Evolutionary conservation across 2,329 filamentous ascomycete species (phyloP), one percentile per base, ranked within the genome.

Genomic region (Ascochyta viciae-villosae): DNA sequence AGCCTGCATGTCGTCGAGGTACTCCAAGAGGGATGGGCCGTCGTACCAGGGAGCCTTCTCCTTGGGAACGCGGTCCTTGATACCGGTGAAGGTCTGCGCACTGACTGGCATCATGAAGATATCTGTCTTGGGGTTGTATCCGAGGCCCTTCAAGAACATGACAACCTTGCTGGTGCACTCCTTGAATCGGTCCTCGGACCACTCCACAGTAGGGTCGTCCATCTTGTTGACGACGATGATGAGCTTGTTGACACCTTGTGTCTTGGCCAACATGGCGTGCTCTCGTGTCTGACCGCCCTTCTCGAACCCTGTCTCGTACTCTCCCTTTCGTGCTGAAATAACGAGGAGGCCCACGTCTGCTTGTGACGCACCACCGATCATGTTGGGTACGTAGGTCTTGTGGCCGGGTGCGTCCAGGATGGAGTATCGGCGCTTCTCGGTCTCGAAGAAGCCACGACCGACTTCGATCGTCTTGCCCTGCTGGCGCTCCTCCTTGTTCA

Each of bases 391-490:
- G 66, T 95, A 99, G 2, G 91, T 97, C 83, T 98, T 98, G 84
- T 99, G 94, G 16, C 94, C 95, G 10, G 95, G 95, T 0, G 95
- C 95, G 77, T 99, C 95, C 44, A 99, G 85, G 63, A 99, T 96
- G 70, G 91, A 95, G 86, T 99, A 99, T 70, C 91, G 85, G 65
- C 95, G 89, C 82, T 95, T 96, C 59, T 98, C 91, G 3, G 95
- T 96, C 82, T 98, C 95, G 78, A 99, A 74, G 59, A 91, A 97
- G 12, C 91, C 95, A 73, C 94, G 87, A 24, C 95, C 95, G 26
- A 98, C 94, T 78, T 99, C 95, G 62, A 99, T 93, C 6, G 95
- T 99, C 83, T 98, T 99, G 65, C 95, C 95, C 84, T 98, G 96
- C 48, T 91, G 83, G 72, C 96, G 87, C 76, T 99, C 95, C 77